Evolutionary conservation across 129 eudicot genomes (phyloP).

Genomic region (Rutidosis leptorrhynchoides): DNA sequence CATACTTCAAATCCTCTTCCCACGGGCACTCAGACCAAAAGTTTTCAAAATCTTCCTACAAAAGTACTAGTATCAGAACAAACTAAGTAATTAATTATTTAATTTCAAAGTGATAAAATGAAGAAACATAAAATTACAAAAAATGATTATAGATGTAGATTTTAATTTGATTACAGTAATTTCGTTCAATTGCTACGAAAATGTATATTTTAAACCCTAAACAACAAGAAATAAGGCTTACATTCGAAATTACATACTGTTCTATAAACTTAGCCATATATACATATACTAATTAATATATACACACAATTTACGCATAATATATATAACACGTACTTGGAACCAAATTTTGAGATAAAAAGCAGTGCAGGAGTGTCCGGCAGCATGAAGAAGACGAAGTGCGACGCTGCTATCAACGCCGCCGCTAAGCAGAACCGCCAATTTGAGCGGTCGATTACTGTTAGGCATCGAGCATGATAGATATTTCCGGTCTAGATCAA

Average conservation of each 20-base stretch:
- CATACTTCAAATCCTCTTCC: constrained; percentile 94
- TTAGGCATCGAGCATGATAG: constrained; percentile 64
- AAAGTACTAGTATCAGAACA: constrained; percentile 23
- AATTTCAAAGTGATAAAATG: neutral
- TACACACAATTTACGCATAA: neutral
- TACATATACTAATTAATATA: neutral
- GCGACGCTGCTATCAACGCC: constrained; percentile 98
- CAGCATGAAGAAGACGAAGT: constrained; percentile 84
- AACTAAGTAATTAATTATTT: constrained; percentile 1
- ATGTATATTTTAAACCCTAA: too few relatives aligned
- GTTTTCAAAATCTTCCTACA: constrained; percentile 85
- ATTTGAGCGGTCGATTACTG: constrained; percentile 45
- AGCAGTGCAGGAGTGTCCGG: constrained; percentile 94
- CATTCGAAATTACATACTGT: neutral
- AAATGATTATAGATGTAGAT: neutral
- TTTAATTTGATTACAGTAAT: neutral
- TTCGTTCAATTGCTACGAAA: neutral
- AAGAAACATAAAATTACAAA: neutral
- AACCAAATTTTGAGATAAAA: constrained; percentile 96
- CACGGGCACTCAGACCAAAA: constrained; percentile 98
- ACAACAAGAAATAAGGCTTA: neutral
- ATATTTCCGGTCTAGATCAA: constrained; percentile 40
- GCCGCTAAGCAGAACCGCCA: constrained; percentile 89
- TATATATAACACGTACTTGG: constrained; percentile 40
- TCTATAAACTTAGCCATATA: neutral